These are phyloP conservation scores for Fusarium pseudoanthophilum DNA, from an alignment of 2,329 filamentous ascomycete genomes.

Conservation along the genomic window DNA sequence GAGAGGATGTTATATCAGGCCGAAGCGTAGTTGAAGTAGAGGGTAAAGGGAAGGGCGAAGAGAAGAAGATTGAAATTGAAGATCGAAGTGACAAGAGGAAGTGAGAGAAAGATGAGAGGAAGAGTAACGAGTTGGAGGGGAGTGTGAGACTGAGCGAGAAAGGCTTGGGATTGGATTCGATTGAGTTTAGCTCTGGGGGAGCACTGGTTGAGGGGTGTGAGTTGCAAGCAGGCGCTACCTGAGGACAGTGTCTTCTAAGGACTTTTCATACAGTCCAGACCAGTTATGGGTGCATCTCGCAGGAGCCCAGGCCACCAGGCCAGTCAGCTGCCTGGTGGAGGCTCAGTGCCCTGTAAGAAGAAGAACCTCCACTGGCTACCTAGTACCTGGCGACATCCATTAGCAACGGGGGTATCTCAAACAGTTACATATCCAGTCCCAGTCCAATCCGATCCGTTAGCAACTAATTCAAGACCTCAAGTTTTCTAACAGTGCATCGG, in stretches of 20 bases:
- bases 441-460: slow-evolving; percentile 19
- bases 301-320: not conserved
- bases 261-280: slow-evolving; percentile 15
- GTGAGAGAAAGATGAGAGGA: slow-evolving; percentile 36
- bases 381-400: slow-evolving; percentile 16
- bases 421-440: slow-evolving; percentile 12
- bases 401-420: slow-evolving; percentile 41
- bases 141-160: slow-evolving; percentile 35
- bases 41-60: slow-evolving; percentile 24
- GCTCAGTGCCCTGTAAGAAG: slow-evolving; percentile 17
- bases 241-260: slow-evolving; percentile 20
- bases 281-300: slow-evolving; percentile 15
- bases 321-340: slow-evolving; percentile 33
- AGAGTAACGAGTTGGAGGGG: slow-evolving; percentile 34
- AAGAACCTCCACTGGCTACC: slow-evolving; percentile 6
- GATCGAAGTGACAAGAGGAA: slow-evolving; percentile 41
- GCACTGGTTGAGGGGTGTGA: slow-evolving; percentile 32
- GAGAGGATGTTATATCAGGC: slow-evolving; percentile 35
- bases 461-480: not conserved
- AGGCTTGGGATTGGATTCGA: slow-evolving; percentile 44
- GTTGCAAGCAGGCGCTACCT: slow-evolving; percentile 30
- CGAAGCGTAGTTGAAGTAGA: slow-evolving; percentile 16
- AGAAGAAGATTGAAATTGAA: slow-evolving; percentile 33
- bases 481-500: slow-evolving; percentile 16
- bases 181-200: slow-evolving; percentile 45